A percentile compares a stretch with the other conserved stretches of the same genome.
Evolutionary conservation across 2,329 filamentous ascomycete genomes (phyloP).

Genomic region (Exophiala bonariae): DNA sequence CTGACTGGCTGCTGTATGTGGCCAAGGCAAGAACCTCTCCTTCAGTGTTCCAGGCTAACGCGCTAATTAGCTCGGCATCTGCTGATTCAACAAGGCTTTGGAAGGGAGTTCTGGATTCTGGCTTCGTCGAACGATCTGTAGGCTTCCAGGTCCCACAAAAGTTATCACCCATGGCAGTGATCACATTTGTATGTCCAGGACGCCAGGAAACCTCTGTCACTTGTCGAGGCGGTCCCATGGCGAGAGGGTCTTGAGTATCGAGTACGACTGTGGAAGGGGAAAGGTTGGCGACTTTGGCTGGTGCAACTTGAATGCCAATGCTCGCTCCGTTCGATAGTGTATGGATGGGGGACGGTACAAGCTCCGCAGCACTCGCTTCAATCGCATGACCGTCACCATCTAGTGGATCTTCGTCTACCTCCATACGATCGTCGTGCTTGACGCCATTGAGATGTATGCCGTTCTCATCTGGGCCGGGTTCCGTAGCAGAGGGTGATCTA

Average conservation of each 20-base stretch:
- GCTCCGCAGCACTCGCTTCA: constrained; percentile 25
- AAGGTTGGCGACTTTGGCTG: constrained; percentile 50
- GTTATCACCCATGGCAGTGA: constrained; percentile 44
- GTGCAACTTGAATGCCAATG: constrained; percentile 46
- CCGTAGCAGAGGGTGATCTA: constrained; percentile 26
- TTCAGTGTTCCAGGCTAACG: constrained; percentile 46
- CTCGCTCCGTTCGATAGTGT: constrained; percentile 47
- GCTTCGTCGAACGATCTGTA: constrained; percentile 1
- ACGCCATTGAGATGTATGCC: constrained; percentile 27
- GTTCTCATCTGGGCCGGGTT: constrained; percentile 42
- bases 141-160: constrained; percentile 49
- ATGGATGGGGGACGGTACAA: constrained; percentile 32
- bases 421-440: constrained; percentile 32
- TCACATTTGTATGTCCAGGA: constrained; percentile 42
- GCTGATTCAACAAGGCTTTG: constrained; percentile 18
- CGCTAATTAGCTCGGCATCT: constrained; percentile 38
- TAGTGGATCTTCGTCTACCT: constrained; percentile 36
- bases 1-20: constrained; percentile 43
- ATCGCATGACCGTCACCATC: constrained; percentile 38
- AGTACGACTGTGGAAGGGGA: constrained; percentile 45
- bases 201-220: constrained; percentile 46
- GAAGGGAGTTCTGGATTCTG: constrained; percentile 10
- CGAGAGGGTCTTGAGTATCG: constrained; percentile 31
- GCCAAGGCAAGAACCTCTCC: constrained; percentile 48
- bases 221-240: constrained; percentile 27